A percentile compares a stretch with the other conserved stretches of the same genome.
Evolutionary conservation across 805 yeast species (phyloP).

Genomic region (Metschnikowia vanudenii): DNA sequence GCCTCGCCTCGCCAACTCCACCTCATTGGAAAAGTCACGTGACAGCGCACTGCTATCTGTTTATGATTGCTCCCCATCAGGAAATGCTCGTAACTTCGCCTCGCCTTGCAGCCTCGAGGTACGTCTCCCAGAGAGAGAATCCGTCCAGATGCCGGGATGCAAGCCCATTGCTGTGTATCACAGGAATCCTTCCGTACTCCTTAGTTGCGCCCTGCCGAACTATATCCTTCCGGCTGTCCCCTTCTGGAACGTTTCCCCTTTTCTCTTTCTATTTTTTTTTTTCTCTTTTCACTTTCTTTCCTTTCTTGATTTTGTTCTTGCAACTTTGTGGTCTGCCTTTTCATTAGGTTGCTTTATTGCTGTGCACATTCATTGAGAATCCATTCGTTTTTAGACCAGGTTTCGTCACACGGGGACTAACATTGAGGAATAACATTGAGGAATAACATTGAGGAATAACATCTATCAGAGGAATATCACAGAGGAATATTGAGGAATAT

Average conservation of each 20-base stretch:
- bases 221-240: not conserved
- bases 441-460: too few species aligned
- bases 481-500: too few species aligned
- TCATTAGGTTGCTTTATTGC: too few species aligned
- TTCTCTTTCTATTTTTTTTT: not conserved
- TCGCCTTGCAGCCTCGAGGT: slow-evolving; percentile 4
- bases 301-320: too few species aligned
- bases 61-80: slow-evolving; percentile 15
- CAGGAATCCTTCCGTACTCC: not conserved
- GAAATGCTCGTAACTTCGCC: slow-evolving; percentile 4
- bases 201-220: slow-evolving; percentile 1
- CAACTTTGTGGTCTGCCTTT: too few species aligned
- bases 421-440: too few species aligned
- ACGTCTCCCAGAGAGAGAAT: slow-evolving; percentile 1
- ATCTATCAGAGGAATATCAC: too few species aligned
- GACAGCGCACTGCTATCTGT: slow-evolving; percentile 7
- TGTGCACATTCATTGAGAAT: too few species aligned
- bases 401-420: too few species aligned
- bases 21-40: slow-evolving; percentile 7
- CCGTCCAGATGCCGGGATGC: slow-evolving; percentile 7
- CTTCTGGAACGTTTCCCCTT: not conserved
- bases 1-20: too few species aligned
- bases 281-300: not conserved
- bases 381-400: too few species aligned
- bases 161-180: slow-evolving; percentile 1